Conservation (phyloP, 1,284 basidiomycete genomes). For the Ceratobasidium sp. region DNA sequence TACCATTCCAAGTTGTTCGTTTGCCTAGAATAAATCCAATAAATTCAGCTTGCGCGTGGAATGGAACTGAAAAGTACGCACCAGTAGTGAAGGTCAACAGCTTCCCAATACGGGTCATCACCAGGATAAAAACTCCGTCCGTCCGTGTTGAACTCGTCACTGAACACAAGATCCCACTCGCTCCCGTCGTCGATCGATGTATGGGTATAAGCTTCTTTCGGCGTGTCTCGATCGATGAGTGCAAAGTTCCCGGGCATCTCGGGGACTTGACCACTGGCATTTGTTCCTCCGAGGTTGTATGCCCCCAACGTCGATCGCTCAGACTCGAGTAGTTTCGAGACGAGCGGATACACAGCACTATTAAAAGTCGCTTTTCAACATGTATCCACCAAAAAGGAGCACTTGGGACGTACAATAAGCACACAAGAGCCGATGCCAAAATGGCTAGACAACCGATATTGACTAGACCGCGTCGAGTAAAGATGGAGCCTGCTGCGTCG, state of each 20-base stretch:
- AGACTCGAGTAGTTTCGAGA: slow-evolving; percentile 52
- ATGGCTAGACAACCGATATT: slow-evolving; percentile 82
- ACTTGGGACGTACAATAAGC: slow-evolving; percentile 72
- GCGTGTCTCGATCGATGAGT: slow-evolving; percentile 80
- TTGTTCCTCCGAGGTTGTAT: slow-evolving; percentile 62
- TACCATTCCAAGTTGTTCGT: slow-evolving; percentile 71
- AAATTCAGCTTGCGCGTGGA: neutral
- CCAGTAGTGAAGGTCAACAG: slow-evolving; percentile 62
- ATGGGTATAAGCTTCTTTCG: slow-evolving; percentile 56
- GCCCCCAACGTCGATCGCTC: slow-evolving; percentile 47
- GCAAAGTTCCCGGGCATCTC: slow-evolving; percentile 71
- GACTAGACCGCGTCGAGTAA: slow-evolving; percentile 75
- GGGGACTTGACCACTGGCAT: slow-evolving; percentile 63
- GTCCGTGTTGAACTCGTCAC: slow-evolving; percentile 61
- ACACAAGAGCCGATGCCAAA: slow-evolving; percentile 69
- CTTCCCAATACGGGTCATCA: slow-evolving; percentile 62
- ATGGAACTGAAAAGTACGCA: slow-evolving; percentile 9
- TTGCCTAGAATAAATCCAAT: slow-evolving; percentile 38
- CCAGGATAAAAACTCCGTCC: slow-evolving; percentile 62
- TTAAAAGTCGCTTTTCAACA: neutral
- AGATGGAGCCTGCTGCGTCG: slow-evolving; percentile 70
- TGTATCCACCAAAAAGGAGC: slow-evolving; percentile 40
- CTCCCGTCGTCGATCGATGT: slow-evolving; percentile 55
- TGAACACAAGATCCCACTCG: slow-evolving; percentile 58
- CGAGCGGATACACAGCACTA: slow-evolving; percentile 59